phyloP scores from a whole-genome alignment of 768 basidiomycete species.

The Lactarius pseudohatsudake region DNA sequence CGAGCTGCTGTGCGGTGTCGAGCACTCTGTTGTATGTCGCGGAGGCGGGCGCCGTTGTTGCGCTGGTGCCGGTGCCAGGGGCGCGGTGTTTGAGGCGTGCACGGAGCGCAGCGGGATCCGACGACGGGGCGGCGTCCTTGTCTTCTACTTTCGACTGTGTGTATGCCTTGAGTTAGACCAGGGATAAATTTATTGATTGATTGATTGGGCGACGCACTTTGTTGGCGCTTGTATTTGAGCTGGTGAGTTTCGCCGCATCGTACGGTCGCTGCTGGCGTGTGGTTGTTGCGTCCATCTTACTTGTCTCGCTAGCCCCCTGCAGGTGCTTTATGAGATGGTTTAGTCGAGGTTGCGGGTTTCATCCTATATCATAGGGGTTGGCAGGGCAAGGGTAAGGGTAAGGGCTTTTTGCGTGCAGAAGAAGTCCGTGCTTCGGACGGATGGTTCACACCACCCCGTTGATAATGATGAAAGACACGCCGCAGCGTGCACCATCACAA shows the following conservation, averaged over 20 bases:
- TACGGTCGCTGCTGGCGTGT: not conserved
- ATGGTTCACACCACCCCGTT: not conserved
- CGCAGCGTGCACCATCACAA: not conserved
- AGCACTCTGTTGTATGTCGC: conserved; percentile 12
- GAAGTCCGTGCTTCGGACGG: not conserved
- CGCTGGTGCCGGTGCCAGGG: not conserved
- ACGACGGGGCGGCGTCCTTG: not conserved
- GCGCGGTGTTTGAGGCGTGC: conserved; percentile 19
- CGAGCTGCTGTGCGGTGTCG: conserved; percentile 17
- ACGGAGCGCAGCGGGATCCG: conserved; percentile 13
- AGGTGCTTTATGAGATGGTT: not conserved
- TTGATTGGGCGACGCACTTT: conserved; percentile 5
- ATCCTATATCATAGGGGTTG: conserved; percentile 7
- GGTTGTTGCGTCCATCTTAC: conserved; percentile 7
- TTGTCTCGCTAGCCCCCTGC: not conserved
- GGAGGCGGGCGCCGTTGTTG: not conserved
- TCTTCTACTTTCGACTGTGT: not conserved
- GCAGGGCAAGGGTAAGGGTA: conserved; percentile 19
- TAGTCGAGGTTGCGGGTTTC: conserved; percentile 3
- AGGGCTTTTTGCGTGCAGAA: not conserved
- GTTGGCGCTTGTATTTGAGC: not conserved
- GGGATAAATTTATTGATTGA: no score
- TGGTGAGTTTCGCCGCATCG: not conserved
- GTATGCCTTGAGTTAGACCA: not conserved
- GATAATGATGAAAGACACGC: not conserved